A percentile compares a stretch with the other conserved stretches of the same genome.
These are phyloP conservation scores for Gaeumannomyces tritici DNA, from an alignment of 2,329 filamentous ascomycete species.

Conservation along the genomic window DNA sequence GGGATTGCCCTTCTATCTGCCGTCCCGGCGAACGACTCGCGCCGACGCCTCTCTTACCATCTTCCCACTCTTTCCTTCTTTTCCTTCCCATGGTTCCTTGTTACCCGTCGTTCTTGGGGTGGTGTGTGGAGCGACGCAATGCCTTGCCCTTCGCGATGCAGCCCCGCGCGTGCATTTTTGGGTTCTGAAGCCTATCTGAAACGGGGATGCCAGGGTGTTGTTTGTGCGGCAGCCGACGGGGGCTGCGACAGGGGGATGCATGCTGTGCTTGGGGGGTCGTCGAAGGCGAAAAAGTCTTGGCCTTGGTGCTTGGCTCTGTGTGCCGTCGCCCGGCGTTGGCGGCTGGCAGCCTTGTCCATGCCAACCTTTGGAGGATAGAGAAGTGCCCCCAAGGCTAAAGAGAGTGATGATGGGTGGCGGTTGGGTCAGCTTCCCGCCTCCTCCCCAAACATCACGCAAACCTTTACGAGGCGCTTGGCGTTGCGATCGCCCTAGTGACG, in stretches of 20 bases:
- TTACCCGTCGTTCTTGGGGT: background rate
- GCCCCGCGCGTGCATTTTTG: background rate
- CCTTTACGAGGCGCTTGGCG: background rate
- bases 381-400: background rate
- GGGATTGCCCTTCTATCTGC: background rate
- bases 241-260: background rate
- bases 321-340: background rate
- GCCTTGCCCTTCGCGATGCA: conserved; percentile 2
- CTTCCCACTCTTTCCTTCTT: background rate
- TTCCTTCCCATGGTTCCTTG: background rate
- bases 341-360: background rate
- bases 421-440: background rate
- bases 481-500: background rate
- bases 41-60: no score
- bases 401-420: background rate
- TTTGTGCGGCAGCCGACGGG: background rate
- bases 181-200: conserved; percentile 19
- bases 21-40: background rate
- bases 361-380: no score
- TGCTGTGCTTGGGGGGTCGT: background rate
- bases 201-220: conserved; percentile 7
- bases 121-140: background rate
- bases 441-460: background rate
- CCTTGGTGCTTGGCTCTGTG: background rate
- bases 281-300: background rate